Evolutionary conservation across 2,329 filamentous ascomycete genomes (phyloP).

Genomic region (Scleromitrula shiraiana): DNA sequence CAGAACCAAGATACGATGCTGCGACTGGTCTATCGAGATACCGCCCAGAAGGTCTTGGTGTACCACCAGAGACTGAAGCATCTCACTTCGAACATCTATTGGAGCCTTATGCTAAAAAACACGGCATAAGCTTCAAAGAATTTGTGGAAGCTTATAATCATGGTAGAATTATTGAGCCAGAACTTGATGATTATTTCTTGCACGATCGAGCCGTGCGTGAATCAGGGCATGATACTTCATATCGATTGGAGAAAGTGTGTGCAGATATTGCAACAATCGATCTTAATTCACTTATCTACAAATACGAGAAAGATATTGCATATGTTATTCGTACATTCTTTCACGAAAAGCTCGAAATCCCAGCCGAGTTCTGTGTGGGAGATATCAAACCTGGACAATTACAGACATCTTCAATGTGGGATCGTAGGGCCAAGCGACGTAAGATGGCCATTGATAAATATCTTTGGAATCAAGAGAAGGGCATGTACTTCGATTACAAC

Average conservation of each 20-base stretch:
- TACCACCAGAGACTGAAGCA: constrained; percentile 49
- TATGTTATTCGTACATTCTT: constrained; percentile 79
- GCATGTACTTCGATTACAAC: constrained; percentile 98
- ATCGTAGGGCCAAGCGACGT: constrained; percentile 75
- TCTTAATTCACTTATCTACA: constrained; percentile 89
- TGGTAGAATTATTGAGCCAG: constrained; percentile 67
- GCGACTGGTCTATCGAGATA: constrained; percentile 45
- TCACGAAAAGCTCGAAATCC: constrained; percentile 72
- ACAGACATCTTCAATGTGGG: constrained; percentile 82
- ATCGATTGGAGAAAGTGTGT: constrained; percentile 80
- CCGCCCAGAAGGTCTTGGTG: constrained; percentile 42
- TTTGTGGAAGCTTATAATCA: constrained; percentile 88
- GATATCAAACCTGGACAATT: constrained; percentile 58
- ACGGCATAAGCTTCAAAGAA: constrained; percentile 71
- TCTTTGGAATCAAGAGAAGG: constrained; percentile 83
- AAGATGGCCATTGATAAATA: constrained; percentile 86
- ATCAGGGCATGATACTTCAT: constrained; percentile 93
- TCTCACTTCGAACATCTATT: constrained; percentile 43
- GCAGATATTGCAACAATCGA: constrained; percentile 90
- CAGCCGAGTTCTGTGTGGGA: constrained; percentile 69
- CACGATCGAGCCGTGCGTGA: constrained; percentile 94
- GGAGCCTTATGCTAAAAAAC: constrained; percentile 38
- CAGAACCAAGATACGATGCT: constrained; percentile 39
- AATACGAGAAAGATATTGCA: constrained; percentile 92
- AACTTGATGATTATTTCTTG: constrained; percentile 89